Evolutionary conservation across 495 filamentous ascomycete species (phyloP).

Genomic region (Glarea lozoyensis): DNA sequence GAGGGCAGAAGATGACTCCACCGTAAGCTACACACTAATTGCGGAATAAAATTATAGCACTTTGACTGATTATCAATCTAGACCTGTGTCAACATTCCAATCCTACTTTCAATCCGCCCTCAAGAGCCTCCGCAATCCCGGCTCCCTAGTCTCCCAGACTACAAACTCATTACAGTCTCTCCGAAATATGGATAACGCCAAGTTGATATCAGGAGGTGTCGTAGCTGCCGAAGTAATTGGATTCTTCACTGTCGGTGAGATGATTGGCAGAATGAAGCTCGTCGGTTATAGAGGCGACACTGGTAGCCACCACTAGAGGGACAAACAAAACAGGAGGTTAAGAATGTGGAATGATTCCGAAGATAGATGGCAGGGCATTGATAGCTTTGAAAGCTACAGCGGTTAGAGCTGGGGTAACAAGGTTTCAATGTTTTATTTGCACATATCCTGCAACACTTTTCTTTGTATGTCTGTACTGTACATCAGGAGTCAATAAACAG

Average conservation of each 20-base stretch:
- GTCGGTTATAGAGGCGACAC: conserved; percentile 78
- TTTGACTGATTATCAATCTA: conserved; percentile 24
- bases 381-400: conserved; percentile 3
- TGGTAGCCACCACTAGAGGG: conserved; percentile 46
- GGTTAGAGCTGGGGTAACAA: conserved; percentile 5
- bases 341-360: background rate
- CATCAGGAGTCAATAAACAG: conserved; percentile 19
- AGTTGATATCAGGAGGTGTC: conserved; percentile 63
- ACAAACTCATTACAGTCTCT: conserved; percentile 40
- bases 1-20: conserved; percentile 82
- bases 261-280: conserved; percentile 88
- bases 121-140: conserved; percentile 60
- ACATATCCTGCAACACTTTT: conserved; percentile 22
- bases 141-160: conserved; percentile 31
- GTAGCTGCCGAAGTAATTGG: conserved; percentile 79
- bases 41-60: background rate
- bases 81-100: conserved; percentile 74
- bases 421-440: conserved; percentile 13
- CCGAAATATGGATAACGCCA: conserved; percentile 58
- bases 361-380: conserved; percentile 2
- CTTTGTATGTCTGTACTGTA: conserved; percentile 25
- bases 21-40: conserved; percentile 56
- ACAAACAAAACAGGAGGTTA: background rate
- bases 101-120: conserved; percentile 70
- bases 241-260: conserved; percentile 97